A percentile compares a stretch with the other conserved stretches of the same genome.
These are phyloP conservation scores for Podaxis carcinomalis DNA, from an alignment of 768 basidiomycete genomes.

Conservation along the genomic window DNA sequence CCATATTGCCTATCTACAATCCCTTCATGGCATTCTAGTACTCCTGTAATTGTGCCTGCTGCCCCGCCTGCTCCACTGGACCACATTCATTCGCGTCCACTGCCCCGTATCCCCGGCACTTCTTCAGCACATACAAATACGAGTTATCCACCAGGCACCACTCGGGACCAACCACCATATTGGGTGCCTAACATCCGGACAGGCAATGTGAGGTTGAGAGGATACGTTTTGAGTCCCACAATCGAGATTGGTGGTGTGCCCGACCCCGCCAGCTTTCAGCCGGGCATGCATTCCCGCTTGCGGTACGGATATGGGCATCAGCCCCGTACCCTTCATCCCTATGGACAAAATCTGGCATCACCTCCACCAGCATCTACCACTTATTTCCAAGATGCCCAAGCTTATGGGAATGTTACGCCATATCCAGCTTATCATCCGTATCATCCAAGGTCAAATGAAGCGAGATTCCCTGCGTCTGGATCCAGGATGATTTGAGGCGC, in stretches of 20 bases:
- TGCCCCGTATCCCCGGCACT: too few relatives aligned
- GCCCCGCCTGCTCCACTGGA: not conserved
- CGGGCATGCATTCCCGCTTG: not conserved
- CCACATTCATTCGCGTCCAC: too few relatives aligned
- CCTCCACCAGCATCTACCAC: not conserved
- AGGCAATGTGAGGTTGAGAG: not conserved
- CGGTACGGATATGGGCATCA: not conserved
- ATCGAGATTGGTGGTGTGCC: not conserved
- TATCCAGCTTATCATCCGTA: not conserved
- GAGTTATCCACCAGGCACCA: too few relatives aligned
- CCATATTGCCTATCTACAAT: not conserved
- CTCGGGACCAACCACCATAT: not conserved
- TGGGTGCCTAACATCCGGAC: not conserved
- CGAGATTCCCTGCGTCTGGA: not conserved
- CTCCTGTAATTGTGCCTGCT: not conserved
- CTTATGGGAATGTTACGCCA: not conserved
- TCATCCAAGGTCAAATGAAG: not conserved
- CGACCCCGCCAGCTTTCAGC: not conserved
- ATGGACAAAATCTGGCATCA: not conserved
- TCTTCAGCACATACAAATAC: too few relatives aligned
- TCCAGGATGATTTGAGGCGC: not conserved
- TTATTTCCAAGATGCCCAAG: not conserved
- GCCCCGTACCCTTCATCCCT: not conserved
- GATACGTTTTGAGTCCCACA: not conserved
- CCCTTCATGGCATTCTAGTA: not conserved